Evolutionary conservation across 2,329 filamentous ascomycete genomes (phyloP).

Genomic region (Torrubiellomyces zombiae): DNA sequence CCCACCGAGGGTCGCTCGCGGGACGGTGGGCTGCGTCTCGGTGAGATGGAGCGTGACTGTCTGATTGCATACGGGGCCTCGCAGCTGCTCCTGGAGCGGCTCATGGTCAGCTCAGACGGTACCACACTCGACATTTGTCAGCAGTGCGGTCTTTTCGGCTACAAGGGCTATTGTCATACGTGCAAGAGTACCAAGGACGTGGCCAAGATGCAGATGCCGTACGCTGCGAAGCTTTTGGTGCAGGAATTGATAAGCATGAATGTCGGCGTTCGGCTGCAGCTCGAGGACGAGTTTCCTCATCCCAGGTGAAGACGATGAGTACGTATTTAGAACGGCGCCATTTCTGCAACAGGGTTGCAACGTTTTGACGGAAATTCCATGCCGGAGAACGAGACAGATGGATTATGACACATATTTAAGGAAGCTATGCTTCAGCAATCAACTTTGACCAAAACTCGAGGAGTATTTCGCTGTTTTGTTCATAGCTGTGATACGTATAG

Average conservation of each 20-base stretch:
- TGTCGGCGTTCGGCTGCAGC: conserved; percentile 76
- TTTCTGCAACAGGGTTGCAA: no score
- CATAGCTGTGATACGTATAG: no score
- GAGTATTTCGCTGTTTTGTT: no score
- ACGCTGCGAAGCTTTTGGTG: conserved; percentile 87
- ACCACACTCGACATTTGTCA: conserved; percentile 90
- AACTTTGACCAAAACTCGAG: no score
- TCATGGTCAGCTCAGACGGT: conserved; percentile 89
- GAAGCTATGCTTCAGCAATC: no score
- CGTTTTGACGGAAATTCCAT: no score
- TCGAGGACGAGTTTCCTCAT: conserved; percentile 86
- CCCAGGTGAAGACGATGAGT: conserved; percentile 26
- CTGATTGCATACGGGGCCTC: conserved; percentile 91
- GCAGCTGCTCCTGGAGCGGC: conserved; percentile 75
- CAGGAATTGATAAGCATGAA: conserved; percentile 98
- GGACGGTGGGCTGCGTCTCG: conserved; percentile 79
- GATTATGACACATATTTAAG: conserved; percentile 2
- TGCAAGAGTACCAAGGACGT: conserved; percentile 76
- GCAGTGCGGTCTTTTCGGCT: conserved; percentile 85
- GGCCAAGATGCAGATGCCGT: conserved; percentile 89
- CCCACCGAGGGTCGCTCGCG: conserved; percentile 90
- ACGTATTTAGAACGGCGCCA: no score
- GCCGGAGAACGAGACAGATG: no score
- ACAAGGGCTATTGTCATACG: conserved; percentile 84
- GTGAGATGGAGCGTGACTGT: conserved; percentile 98